Conservation (phyloP, 768 basidiomycete genomes). For the Tricholoma furcatifolium region DNA sequence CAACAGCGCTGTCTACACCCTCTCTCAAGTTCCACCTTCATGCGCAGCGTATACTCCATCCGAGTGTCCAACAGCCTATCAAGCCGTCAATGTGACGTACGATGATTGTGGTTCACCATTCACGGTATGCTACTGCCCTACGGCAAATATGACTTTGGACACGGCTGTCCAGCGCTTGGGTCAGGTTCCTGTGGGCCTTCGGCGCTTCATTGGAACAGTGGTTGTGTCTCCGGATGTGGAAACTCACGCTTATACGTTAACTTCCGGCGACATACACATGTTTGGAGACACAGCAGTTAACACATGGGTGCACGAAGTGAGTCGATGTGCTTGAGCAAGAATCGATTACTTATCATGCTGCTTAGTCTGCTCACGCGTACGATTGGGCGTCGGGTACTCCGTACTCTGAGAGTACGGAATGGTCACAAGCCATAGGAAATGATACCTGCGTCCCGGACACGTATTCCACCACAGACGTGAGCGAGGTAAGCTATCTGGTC, state of each 20-base stretch:
- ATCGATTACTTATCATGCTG: not conserved
- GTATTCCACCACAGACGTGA: constrained; percentile 24
- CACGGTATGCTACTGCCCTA: constrained; percentile 27
- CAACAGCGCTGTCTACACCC: constrained; percentile 8
- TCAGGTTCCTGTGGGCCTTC: constrained; percentile 29
- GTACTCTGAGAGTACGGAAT: constrained; percentile 18
- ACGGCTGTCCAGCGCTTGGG: constrained; percentile 24
- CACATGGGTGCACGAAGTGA: constrained; percentile 32
- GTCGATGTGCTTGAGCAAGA: not conserved
- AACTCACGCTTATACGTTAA: constrained; percentile 28
- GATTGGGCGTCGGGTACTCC: constrained; percentile 24
- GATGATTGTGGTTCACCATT: constrained; percentile 26
- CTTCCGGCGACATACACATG: constrained; percentile 30
- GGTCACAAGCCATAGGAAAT: constrained; percentile 18
- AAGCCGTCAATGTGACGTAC: constrained; percentile 25
- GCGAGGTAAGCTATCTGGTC: constrained; percentile 23
- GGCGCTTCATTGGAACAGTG: constrained; percentile 25
- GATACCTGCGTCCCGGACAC: constrained; percentile 31
- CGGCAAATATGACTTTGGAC: constrained; percentile 26
- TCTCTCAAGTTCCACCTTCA: constrained; percentile 14
- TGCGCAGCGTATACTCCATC: constrained; percentile 6
- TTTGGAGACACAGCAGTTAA: constrained; percentile 25
- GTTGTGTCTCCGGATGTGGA: constrained; percentile 17
- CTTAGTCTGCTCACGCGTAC: constrained; percentile 28
- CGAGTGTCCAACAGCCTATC: constrained; percentile 21